These are phyloP conservation scores for Verticillium zaregamsianum DNA, from an alignment of 2,329 filamentous ascomycete genomes.

Conservation along the genomic window DNA sequence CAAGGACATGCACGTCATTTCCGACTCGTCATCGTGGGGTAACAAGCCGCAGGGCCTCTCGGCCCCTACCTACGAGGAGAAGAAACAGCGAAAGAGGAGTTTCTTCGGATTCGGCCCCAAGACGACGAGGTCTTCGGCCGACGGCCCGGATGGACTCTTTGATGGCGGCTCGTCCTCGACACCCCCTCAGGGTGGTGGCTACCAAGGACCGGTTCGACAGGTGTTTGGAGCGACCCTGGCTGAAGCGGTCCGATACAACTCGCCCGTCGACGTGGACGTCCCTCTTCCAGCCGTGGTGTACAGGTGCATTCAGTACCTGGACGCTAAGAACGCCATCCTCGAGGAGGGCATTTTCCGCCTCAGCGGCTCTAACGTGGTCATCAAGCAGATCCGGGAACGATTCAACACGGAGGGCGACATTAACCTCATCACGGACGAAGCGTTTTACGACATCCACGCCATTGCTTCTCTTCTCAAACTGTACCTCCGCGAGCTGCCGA, in stretches of 20 bases:
- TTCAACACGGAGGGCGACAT: constrained; percentile 94
- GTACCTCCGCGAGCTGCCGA: constrained; percentile 87
- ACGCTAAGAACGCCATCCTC: constrained; percentile 70
- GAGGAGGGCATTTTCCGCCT: constrained; percentile 97
- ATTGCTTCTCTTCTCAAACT: constrained; percentile 91
- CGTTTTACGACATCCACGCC: constrained; percentile 93
- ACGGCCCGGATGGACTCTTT: constrained; percentile 50
- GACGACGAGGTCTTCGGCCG: constrained; percentile 48
- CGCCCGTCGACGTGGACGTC: constrained; percentile 67
- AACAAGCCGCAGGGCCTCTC: constrained; percentile 56
- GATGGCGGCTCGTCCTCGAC: constrained; percentile 42
- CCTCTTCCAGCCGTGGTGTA: constrained; percentile 90
- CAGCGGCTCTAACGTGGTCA: constrained; percentile 93
- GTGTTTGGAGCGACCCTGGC: constrained; percentile 83
- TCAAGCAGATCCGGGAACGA: constrained; percentile 83
- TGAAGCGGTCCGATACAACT: constrained; percentile 80
- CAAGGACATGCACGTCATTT: constrained; percentile 78
- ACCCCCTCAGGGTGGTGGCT: constrained; percentile 31
- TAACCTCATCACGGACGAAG: constrained; percentile 74
- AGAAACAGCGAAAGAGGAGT: constrained; percentile 75
- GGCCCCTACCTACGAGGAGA: constrained; percentile 60
- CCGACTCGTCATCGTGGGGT: constrained; percentile 82
- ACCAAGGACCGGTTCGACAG: constrained; percentile 55
- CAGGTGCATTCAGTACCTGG: constrained; percentile 89
- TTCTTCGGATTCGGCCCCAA: constrained; percentile 67